These are phyloP conservation scores for Meredithiella fracta DNA, from an alignment of 2,329 filamentous ascomycete genomes.

Conservation along the genomic window DNA sequence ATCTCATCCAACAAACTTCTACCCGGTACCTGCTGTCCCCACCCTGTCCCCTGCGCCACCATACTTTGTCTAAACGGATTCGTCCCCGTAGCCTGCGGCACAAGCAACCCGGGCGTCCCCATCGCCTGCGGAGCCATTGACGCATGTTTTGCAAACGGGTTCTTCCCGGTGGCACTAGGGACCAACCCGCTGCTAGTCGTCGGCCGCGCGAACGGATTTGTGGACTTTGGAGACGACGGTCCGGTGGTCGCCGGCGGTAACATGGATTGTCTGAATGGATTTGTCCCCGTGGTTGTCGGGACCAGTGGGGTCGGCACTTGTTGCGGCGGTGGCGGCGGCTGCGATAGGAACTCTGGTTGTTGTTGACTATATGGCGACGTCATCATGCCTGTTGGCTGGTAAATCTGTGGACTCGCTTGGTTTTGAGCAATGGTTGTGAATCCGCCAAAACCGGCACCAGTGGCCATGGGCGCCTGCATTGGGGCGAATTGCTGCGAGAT, in stretches of 20 bases:
- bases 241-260: constrained; percentile 33
- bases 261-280: constrained; percentile 90
- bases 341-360: constrained; percentile 17
- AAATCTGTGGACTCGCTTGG: constrained; percentile 14
- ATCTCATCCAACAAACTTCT: constrained; percentile 68
- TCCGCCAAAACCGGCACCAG: constrained; percentile 13
- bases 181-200: constrained; percentile 21
- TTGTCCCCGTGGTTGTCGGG: constrained; percentile 36
- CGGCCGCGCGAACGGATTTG: constrained; percentile 69
- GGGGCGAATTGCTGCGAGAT: constrained; percentile 12
- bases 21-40: constrained; percentile 63
- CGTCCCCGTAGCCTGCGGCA: constrained; percentile 69
- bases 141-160: constrained; percentile 40
- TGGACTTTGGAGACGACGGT: constrained; percentile 47
- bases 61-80: constrained; percentile 92
- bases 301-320: constrained; percentile 23
- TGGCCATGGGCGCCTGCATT: constrained; percentile 16
- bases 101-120: constrained; percentile 36
- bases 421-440: constrained; percentile 18
- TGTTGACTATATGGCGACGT: constrained; percentile 22
- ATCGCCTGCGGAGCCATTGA: constrained; percentile 22
- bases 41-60: constrained; percentile 76
- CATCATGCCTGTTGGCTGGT: constrained; percentile 20
- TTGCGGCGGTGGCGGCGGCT: constrained; percentile 21
- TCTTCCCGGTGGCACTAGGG: constrained; percentile 36